Conservation (phyloP, 345 rosid species). For the Acer negundo region DNA sequence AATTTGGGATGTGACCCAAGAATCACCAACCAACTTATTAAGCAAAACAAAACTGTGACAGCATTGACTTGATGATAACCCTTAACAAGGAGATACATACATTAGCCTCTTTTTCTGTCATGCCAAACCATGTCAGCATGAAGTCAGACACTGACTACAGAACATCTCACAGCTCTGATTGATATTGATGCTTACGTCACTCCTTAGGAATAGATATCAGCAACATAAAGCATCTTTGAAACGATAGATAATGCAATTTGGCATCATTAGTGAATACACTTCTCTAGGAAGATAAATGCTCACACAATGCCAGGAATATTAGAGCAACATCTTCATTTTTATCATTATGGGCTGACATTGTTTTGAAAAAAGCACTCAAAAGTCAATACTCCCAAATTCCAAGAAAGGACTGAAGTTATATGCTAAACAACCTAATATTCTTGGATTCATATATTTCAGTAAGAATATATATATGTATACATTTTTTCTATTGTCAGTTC, state of each 20-base stretch:
- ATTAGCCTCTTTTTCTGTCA: too few species aligned
- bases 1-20: background rate
- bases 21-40: background rate
- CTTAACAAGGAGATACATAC: background rate
- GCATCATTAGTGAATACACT: background rate
- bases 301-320: background rate
- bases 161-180: background rate
- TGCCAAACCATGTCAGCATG: background rate
- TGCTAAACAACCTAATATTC: conserved; percentile 5
- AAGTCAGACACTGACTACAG: background rate
- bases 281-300: conserved; percentile 1
- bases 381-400: background rate
- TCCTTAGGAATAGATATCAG: background rate
- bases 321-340: background rate
- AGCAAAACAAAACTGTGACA: background rate
- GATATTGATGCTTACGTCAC: background rate
- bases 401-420: background rate
- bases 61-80: background rate
- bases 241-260: background rate
- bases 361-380: background rate
- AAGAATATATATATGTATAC: background rate
- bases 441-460: background rate
- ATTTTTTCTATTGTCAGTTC: too few species aligned
- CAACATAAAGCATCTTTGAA: background rate
- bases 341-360: background rate